Base-by-base conservation (phyloP, 148 eudicot genomes). In the Fallopia convolvulus region DNA sequence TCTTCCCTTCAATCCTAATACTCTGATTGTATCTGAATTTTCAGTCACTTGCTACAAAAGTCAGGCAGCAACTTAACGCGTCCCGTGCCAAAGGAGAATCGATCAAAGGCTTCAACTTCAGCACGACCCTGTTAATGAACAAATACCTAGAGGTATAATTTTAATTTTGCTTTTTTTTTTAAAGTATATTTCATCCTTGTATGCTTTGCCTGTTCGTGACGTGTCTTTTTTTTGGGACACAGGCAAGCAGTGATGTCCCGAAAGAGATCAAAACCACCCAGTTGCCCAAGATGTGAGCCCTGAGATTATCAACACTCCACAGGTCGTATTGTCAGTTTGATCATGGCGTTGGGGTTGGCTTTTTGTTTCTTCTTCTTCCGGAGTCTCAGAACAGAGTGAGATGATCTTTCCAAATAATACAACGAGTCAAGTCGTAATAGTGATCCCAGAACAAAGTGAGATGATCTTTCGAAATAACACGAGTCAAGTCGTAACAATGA, bases 1-100 rank as follows among this genome's bases (percentile, higher is more conserved):
- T 55, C 79, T 72, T 47, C 74, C 72, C 21, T 33, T 36, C 10
- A 36, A 68, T 33, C 72, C 72, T 68, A 36, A 39, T 36, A 20
- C 32, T 13, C 41, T 65, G 18, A 26, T 21, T 3, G 8, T 1
- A 33, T 74, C 18, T 78, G 78, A 17, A 73, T 74, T 65, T 89
- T 83, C 92, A 95, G 99, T 92, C 97, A 61, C 84, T 95, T 80
- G 99, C 99, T 41, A 82, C 86, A 68, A 97, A 89, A 88, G 99
- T 95, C 42, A 91, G 99, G 85, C 90, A 91, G 83, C 99, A 95
- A 80, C 97, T 95, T 70, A 85, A 92, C 81, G 93, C 89, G 58
- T 95, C 99, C 55, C 97, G 97, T 46, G 85, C 86, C 77, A 87
- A 85, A 79, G 90, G 90, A 80, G 92, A 89, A 76, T 84, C 90